Conservation (phyloP, 2,329 filamentous ascomycete genomes). For the Botrytis pseudocinerea region DNA sequence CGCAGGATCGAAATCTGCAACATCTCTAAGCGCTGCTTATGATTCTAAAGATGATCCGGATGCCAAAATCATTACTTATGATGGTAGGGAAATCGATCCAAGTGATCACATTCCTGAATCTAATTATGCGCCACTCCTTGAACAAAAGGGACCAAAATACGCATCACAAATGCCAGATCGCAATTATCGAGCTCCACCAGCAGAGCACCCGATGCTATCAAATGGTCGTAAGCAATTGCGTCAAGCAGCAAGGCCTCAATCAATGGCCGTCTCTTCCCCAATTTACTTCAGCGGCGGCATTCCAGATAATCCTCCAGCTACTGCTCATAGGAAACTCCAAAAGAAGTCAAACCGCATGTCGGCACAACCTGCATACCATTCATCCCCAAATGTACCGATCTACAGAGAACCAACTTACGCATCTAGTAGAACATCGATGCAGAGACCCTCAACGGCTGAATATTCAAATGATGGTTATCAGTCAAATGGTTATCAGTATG, state of each 20-base stretch:
- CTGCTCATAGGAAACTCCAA: slow-evolving; percentile 61
- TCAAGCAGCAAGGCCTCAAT: slow-evolving; percentile 52
- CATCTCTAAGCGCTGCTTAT: slow-evolving; percentile 37
- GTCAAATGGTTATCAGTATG: slow-evolving; percentile 35
- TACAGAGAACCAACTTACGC: slow-evolving; percentile 36
- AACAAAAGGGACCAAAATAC: slow-evolving; percentile 52
- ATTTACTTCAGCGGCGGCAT: slow-evolving; percentile 38
- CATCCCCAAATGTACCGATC: slow-evolving; percentile 38
- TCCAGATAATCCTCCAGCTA: slow-evolving; percentile 43
- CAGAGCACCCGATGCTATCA: slow-evolving; percentile 49
- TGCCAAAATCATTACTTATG: slow-evolving; percentile 72
- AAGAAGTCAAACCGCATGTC: slow-evolving; percentile 53
- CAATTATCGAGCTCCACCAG: slow-evolving; percentile 49
- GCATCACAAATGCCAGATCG: slow-evolving; percentile 41
- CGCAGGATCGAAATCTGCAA: slow-evolving; percentile 42
- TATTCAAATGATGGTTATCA: slow-evolving; percentile 37
- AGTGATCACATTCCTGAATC: slow-evolving; percentile 74
- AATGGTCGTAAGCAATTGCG: slow-evolving; percentile 52
- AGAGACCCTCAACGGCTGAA: slow-evolving; percentile 36
- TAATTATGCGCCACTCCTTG: slow-evolving; percentile 40
- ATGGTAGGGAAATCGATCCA: slow-evolving; percentile 76
- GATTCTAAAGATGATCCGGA: slow-evolving; percentile 48
- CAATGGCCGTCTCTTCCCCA: slow-evolving; percentile 42
- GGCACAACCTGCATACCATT: slow-evolving; percentile 33
- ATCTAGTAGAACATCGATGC: slow-evolving; percentile 28